Conservation (phyloP, 2,329 filamentous ascomycete genomes). For the Didymella lethalis region DNA sequence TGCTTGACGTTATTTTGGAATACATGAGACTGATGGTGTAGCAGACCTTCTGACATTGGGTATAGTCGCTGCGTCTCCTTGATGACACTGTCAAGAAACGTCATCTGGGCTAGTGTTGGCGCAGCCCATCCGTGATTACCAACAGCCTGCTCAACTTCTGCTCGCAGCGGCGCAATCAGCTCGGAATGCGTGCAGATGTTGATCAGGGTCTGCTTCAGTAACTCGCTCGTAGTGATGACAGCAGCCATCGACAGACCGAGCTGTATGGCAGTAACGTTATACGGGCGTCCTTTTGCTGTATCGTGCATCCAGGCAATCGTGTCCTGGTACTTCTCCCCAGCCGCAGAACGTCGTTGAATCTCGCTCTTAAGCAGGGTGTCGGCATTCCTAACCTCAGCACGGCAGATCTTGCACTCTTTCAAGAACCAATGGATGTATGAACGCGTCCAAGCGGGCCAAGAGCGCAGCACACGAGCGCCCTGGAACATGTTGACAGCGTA, state of each 20-base stretch:
- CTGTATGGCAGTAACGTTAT: background rate
- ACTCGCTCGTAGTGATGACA: background rate
- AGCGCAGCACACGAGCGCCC: background rate
- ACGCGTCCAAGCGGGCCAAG: background rate
- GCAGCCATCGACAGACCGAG: conserved; percentile 1
- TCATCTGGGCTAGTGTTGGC: background rate
- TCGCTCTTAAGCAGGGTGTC: background rate
- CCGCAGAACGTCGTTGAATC: background rate
- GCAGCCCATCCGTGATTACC: background rate
- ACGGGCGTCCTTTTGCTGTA: background rate
- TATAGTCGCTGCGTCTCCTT: background rate
- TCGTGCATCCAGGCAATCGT: background rate
- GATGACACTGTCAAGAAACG: background rate
- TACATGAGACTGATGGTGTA: background rate
- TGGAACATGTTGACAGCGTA: conserved; percentile 5
- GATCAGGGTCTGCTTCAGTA: conserved; percentile 1
- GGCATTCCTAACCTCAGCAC: background rate
- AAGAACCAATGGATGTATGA: background rate
- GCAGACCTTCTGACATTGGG: background rate
- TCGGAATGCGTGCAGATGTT: background rate
- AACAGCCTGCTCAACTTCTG: background rate
- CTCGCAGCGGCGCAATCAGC: background rate
- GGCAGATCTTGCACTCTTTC: background rate
- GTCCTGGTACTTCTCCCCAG: background rate
- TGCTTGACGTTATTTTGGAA: background rate